Evolutionary conservation across 2,329 filamentous ascomycete genomes (phyloP).

Genomic region (Arthrocladium fulminans): DNA sequence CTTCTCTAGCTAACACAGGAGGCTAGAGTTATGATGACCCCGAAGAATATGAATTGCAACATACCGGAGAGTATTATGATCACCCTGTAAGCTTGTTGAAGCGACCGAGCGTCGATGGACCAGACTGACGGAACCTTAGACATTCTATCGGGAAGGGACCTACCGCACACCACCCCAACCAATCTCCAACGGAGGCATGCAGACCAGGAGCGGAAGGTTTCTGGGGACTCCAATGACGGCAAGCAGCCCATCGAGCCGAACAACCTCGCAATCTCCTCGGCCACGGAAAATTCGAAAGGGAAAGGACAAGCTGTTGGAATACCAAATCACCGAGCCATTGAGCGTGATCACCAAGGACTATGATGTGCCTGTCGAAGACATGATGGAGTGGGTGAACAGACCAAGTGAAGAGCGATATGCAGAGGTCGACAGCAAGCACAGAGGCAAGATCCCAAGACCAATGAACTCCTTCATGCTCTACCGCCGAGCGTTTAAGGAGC

Average conservation of each 20-base stretch:
- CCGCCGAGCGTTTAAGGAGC: slow-evolving; percentile 80
- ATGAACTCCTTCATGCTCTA: slow-evolving; percentile 99
- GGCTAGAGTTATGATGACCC: slow-evolving; percentile 7
- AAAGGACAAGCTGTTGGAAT: slow-evolving; percentile 19
- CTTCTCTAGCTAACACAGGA: neutral
- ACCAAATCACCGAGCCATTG: slow-evolving; percentile 52
- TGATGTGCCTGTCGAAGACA: slow-evolving; percentile 61
- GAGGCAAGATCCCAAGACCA: slow-evolving; percentile 76
- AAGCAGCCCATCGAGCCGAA: slow-evolving; percentile 13
- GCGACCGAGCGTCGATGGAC: neutral
- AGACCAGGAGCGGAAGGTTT: slow-evolving; percentile 21
- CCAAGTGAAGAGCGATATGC: slow-evolving; percentile 54
- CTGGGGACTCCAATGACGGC: slow-evolving; percentile 19
- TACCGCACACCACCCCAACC: slow-evolving; percentile 6
- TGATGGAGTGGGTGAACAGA: slow-evolving; percentile 69
- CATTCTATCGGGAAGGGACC: slow-evolving; percentile 1
- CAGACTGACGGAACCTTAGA: neutral
- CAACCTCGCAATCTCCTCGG: slow-evolving; percentile 30
- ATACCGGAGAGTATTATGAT: neutral
- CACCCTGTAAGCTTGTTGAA: neutral
- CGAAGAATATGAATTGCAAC: slow-evolving; percentile 4
- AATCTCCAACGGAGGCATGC: slow-evolving; percentile 9
- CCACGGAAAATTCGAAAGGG: slow-evolving; percentile 19
- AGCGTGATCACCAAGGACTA: slow-evolving; percentile 60
- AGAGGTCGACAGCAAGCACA: slow-evolving; percentile 58